These are phyloP conservation scores for Nevesoporus exiguus DNA, from an alignment of 768 basidiomycete genomes.

Conservation along the genomic window DNA sequence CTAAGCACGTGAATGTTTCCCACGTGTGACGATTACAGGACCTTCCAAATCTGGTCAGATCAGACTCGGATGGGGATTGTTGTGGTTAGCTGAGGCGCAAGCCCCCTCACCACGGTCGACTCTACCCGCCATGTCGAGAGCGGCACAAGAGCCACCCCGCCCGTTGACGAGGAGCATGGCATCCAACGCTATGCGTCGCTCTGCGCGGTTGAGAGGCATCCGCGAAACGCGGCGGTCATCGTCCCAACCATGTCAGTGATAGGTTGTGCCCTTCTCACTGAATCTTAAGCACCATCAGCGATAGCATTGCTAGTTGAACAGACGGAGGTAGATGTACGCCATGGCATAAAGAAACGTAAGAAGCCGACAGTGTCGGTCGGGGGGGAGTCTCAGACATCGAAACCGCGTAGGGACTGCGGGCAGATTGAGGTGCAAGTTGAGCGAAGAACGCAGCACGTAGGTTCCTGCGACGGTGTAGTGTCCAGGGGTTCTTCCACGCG, in stretches of 20 bases:
- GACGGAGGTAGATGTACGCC: neutral
- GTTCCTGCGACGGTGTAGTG: slow-evolving; percentile 1
- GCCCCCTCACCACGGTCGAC: neutral
- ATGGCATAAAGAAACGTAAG: slow-evolving; percentile 11
- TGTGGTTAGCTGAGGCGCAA: neutral
- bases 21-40: slow-evolving; percentile 26
- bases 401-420: slow-evolving; percentile 13
- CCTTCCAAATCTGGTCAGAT: slow-evolving; percentile 29
- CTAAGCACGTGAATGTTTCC: slow-evolving; percentile 4
- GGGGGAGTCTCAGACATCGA: neutral
- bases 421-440: slow-evolving; percentile 4
- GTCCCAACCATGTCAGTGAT: slow-evolving; percentile 14
- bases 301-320: slow-evolving; percentile 4
- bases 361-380: neutral
- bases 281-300: slow-evolving; percentile 2
- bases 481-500: neutral
- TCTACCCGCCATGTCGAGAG: slow-evolving; percentile 18
- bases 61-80: neutral
- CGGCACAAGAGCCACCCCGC: slow-evolving; percentile 10
- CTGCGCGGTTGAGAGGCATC: slow-evolving; percentile 16
- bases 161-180: slow-evolving; percentile 27
- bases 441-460: neutral
- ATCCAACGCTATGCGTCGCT: slow-evolving; percentile 16
- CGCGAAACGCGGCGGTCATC: slow-evolving; percentile 1
- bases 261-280: neutral